Percentiles rank a stretch among this genome's conserved stretches.
phyloP scores from a whole-genome alignment of 2,329 filamentous ascomycete genomes.

The Leptographium flavum region DNA sequence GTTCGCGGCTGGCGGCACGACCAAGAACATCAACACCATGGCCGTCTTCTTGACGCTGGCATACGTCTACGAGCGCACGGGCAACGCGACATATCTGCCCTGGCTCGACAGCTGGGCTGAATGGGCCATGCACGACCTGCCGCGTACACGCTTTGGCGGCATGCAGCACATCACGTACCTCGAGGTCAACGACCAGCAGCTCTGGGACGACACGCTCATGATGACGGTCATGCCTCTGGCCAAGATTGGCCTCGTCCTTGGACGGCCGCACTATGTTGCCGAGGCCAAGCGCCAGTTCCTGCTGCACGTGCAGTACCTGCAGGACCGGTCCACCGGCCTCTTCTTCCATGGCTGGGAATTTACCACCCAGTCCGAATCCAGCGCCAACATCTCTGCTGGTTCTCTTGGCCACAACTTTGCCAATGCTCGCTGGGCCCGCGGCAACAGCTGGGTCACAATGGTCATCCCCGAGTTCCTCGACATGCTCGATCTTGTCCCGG shows the following conservation, averaged over 20 bases:
- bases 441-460: slow-evolving; percentile 66
- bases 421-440: slow-evolving; percentile 40
- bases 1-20: slow-evolving; percentile 56
- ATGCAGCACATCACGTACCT: slow-evolving; percentile 68
- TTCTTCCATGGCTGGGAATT: slow-evolving; percentile 81
- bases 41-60: slow-evolving; percentile 62
- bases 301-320: slow-evolving; percentile 65
- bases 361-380: slow-evolving; percentile 22
- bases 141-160: slow-evolving; percentile 53
- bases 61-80: slow-evolving; percentile 62
- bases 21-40: slow-evolving; percentile 82
- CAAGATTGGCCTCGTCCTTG: slow-evolving; percentile 61
- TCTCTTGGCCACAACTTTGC: slow-evolving; percentile 43
- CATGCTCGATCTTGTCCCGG: slow-evolving; percentile 43
- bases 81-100: slow-evolving; percentile 53
- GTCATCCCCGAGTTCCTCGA: slow-evolving; percentile 74
- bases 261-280: slow-evolving; percentile 56
- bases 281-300: slow-evolving; percentile 70
- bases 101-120: slow-evolving; percentile 74
- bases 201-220: slow-evolving; percentile 81
- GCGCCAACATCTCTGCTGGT: background rate
- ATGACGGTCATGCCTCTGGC: slow-evolving; percentile 73
- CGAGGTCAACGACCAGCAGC: slow-evolving; percentile 55
- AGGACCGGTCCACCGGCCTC: slow-evolving; percentile 55
- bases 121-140: slow-evolving; percentile 67